These are phyloP conservation scores for Xerocomellus intermedius DNA, from an alignment of 768 basidiomycete species.

Conservation along the genomic window DNA sequence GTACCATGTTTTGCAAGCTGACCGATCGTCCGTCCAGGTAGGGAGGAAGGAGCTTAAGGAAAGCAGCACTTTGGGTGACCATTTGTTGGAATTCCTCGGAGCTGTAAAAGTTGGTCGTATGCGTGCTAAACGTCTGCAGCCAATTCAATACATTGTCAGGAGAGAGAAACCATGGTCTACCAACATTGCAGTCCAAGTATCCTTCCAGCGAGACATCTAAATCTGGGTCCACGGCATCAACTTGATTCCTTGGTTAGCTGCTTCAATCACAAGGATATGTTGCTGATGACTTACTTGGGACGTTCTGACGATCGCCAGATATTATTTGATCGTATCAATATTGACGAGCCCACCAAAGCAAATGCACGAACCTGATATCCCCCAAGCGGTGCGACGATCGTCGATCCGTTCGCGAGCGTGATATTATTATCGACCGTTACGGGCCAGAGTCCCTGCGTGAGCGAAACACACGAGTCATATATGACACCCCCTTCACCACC, in stretches of 20 bases:
- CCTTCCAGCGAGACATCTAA: conserved; percentile 67
- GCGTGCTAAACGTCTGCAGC: conserved; percentile 45
- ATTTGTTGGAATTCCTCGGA: conserved; percentile 51
- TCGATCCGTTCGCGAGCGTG: conserved; percentile 66
- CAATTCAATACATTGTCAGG: neutral
- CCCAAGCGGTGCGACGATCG: conserved; percentile 52
- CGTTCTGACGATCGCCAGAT: conserved; percentile 26
- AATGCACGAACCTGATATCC: conserved; percentile 58
- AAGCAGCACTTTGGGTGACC: conserved; percentile 42
- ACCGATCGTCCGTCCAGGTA: conserved; percentile 56
- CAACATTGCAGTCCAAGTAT: conserved; percentile 57
- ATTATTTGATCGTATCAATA: conserved; percentile 1
- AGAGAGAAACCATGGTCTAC: conserved; percentile 6
- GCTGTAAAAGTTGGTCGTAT: conserved; percentile 52
- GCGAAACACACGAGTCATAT: conserved; percentile 60
- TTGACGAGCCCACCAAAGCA: neutral
- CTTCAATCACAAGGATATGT: neutral
- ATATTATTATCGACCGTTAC: conserved; percentile 43
- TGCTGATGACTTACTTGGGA: conserved; percentile 37
- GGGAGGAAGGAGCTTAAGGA: conserved; percentile 48
- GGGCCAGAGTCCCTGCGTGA: conserved; percentile 71
- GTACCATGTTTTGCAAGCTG: conserved; percentile 57
- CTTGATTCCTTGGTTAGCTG: conserved; percentile 32
- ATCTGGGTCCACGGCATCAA: conserved; percentile 61
- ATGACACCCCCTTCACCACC: conserved; percentile 71